phyloP scores from a whole-genome alignment of 352 stramenopile genomes.

The Pythium apleroticum region DNA sequence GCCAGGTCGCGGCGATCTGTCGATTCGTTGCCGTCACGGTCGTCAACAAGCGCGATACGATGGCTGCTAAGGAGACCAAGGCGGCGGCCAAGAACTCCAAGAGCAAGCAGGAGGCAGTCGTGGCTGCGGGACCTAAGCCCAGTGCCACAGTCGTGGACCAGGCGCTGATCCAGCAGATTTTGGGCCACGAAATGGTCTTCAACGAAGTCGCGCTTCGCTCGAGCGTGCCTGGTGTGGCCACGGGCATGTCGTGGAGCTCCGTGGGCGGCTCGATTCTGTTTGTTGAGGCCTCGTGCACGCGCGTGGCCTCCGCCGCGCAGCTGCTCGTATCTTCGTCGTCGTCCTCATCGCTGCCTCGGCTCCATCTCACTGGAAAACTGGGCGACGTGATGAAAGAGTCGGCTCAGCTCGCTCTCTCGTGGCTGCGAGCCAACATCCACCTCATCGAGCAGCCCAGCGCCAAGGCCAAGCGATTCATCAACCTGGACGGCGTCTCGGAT shows the following conservation, averaged over 20 bases:
- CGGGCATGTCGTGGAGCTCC: conserved; percentile 84
- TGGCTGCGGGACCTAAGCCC: not conserved
- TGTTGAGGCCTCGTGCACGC: conserved; percentile 81
- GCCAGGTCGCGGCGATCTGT: conserved; percentile 74
- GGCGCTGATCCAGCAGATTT: conserved; percentile 52
- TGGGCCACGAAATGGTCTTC: conserved; percentile 69
- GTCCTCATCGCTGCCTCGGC: conserved; percentile 29
- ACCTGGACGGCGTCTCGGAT: conserved; percentile 58
- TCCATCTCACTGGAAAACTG: conserved; percentile 75
- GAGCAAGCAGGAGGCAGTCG: not conserved
- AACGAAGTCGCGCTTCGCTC: conserved; percentile 75
- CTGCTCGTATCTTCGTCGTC: conserved; percentile 27
- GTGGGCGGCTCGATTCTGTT: conserved; percentile 82
- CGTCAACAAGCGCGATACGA: conserved; percentile 47
- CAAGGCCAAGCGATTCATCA: conserved; percentile 29
- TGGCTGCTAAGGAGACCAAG: conserved; percentile 22
- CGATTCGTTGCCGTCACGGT: conserved; percentile 72
- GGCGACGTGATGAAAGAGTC: conserved; percentile 91
- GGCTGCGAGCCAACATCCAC: conserved; percentile 66
- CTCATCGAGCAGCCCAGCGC: conserved; percentile 44
- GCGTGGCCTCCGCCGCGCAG: conserved; percentile 30
- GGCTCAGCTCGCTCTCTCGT: conserved; percentile 80
- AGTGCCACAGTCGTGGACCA: conserved; percentile 44
- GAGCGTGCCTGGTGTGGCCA: conserved; percentile 65
- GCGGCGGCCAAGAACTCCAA: conserved; percentile 21